Base-by-base conservation (phyloP, 1,284 basidiomycete species). In the Rhodotorula sp. region DNA sequence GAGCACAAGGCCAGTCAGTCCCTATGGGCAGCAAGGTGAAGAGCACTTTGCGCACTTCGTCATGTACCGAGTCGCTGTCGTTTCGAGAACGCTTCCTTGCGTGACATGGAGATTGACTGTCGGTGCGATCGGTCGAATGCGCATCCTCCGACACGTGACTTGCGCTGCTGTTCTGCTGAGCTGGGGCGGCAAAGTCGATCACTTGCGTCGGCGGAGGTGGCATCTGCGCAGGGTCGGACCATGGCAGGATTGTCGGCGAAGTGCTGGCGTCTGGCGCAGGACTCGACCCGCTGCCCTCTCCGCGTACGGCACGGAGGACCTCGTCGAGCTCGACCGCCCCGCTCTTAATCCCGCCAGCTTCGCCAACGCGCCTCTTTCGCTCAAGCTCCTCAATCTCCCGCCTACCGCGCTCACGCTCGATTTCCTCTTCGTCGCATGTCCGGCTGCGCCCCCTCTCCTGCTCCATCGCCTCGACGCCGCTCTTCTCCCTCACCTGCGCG, bases 301-400 rank as follows among this genome's bases (percentile, higher is more conserved):
- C 62, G 2, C 53, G 9, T 3, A 64, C 49, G 7, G 47, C 58
- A 36, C 62, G 44, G 4, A 68, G 44, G 2, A 64, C 62, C 53
- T 59, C 52, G 39, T 68, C 62, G 27, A 64, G 62, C 39, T 68
- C 67, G 32, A 57, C 44, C 46, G 62, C 32, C 44, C 48, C 62
- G 34, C 46, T 34, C 53, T 32, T 27, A n/a, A 47, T 27, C 19
- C 24, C 47, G 29, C 53, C 44, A 4, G 52, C 19, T 9, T 24
- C 48, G 15, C 15, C 20, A 39, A 2, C 19, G 27, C 32, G 30
- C 30, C 53, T 30, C 30, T 47, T 32, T 7, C 30, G 27, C 54
- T 64, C 62, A 29, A 60, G 53, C 13, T 65, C 55, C 55, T 70
- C 68, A 34, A 71, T 68, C 54, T 71, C 70, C 36, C 57, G 59